Conservation (phyloP, 2,329 filamentous ascomycete species). For the Onygenales sp. region DNA sequence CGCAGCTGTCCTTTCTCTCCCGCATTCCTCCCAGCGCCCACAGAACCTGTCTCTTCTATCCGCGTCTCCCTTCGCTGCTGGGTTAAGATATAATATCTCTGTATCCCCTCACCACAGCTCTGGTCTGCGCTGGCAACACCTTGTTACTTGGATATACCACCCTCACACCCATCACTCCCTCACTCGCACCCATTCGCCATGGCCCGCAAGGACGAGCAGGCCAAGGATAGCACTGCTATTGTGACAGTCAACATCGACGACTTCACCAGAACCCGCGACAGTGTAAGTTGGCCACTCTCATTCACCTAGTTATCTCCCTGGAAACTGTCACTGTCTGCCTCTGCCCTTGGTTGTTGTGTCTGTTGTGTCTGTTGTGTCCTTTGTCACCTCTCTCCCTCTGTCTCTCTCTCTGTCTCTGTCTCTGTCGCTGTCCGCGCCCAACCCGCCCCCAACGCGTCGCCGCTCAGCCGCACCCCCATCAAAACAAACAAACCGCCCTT, state of each 20-base stretch:
- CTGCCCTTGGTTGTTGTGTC: not conserved
- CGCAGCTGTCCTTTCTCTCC: too few relatives aligned
- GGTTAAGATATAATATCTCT: too few relatives aligned
- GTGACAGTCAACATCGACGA: conserved; percentile 54
- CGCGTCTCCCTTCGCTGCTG: too few relatives aligned
- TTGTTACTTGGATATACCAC: not conserved
- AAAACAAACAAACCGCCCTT: not conserved
- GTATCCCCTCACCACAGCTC: too few relatives aligned
- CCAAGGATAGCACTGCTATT: conserved; percentile 23
- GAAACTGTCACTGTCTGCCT: too few relatives aligned
- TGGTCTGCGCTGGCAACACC: too few relatives aligned
- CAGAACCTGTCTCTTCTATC: too few relatives aligned
- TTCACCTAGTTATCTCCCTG: too few relatives aligned
- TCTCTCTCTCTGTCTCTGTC: conserved; percentile 10
- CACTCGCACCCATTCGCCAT: conserved; percentile 24
- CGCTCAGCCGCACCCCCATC: not conserved
- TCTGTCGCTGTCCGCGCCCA: not conserved
- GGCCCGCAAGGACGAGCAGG: conserved; percentile 27
- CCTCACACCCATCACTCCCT: not conserved
- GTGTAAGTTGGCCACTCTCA: conserved; percentile 48
- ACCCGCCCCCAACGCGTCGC: not conserved
- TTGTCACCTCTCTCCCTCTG: too few relatives aligned
- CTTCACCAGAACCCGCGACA: conserved; percentile 71
- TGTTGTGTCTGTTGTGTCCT: not conserved
- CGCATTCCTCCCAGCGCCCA: too few relatives aligned